phyloP scores from a whole-genome alignment of 2,329 filamentous ascomycete genomes.

The Aureobasidium sp. region DNA sequence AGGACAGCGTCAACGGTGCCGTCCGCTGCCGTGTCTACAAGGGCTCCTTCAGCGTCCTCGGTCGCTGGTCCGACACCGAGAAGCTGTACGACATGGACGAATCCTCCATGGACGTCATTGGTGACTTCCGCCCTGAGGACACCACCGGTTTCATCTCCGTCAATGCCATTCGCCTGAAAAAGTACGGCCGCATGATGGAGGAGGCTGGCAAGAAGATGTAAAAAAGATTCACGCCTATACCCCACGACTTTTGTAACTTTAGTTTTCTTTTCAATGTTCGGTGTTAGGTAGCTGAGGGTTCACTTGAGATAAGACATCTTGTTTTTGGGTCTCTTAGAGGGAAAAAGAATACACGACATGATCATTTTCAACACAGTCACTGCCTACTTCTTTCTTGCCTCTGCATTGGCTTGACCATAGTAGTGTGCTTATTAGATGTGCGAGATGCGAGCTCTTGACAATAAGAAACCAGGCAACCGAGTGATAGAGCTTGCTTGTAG shows the following conservation, averaged over 20 bases:
- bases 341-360: neutral
- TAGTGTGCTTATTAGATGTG: neutral
- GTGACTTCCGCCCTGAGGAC: constrained; percentile 58
- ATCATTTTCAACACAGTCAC: neutral
- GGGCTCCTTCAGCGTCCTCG: constrained; percentile 55
- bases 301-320: neutral
- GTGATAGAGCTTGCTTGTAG: too few species aligned
- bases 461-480: too few species aligned
- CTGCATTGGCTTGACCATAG: neutral
- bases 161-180: constrained; percentile 53
- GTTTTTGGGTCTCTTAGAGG: neutral
- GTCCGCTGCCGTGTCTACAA: constrained; percentile 61
- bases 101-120: constrained; percentile 63
- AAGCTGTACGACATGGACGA: constrained; percentile 63
- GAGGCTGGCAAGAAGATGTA: constrained; percentile 30
- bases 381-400: neutral
- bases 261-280: neutral
- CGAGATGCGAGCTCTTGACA: neutral
- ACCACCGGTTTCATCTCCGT: constrained; percentile 65
- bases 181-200: constrained; percentile 34
- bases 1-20: constrained; percentile 54
- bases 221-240: constrained; percentile 15
- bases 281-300: neutral
- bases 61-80: constrained; percentile 55
- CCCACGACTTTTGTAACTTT: constrained; percentile 6